Base-by-base conservation (phyloP, 495 filamentous ascomycete species). In the Pseudotulostoma volvatum region DNA sequence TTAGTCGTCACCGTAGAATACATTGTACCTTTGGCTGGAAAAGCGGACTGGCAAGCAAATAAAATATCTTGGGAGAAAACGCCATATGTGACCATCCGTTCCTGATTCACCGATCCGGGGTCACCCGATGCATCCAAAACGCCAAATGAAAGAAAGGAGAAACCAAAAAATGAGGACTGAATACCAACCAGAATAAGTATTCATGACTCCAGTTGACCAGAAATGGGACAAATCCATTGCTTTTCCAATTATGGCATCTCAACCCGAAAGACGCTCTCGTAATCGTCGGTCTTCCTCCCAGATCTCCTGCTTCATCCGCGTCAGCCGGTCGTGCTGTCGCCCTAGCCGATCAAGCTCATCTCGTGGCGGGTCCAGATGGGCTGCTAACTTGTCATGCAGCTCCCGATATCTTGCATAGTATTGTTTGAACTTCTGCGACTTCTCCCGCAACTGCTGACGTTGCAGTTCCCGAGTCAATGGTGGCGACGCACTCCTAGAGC, bases 251-350 rank as follows among this genome's bases (percentile, higher is more conserved):
- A n/a, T n/a, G n/a, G n/a, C n/a, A n/a, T n/a, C n/a, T n/a, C n/a
- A n/a, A n/a, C n/a, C n/a, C n/a, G n/a, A n/a, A n/a, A n/a, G n/a
- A n/a, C n/a, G n/a, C n/a, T n/a, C 45, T 17, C 47, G 55, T 4
- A 60, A 48, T 25, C 51, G 46, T 41, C 48, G 47, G 38, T 56
- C 48, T 39, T 69, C 63, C 28, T 63, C 60, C 54, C 72, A 73
- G 33, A 86, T 84, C 33, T 82, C 70, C 37, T 59, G 58, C 60
- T 86, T 86, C 70, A 81, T 73, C 9, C 41, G 46, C 33, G 66
- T 57, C 23, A 86, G 60, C 11, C 67, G 62, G 9, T 61, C 51
- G 46, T 76, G 77, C 73, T 81, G 76, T 31, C 67, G 66, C 33
- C 72, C 54, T 42, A 84, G 45, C 33, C 68, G 53, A 2, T 68